These are phyloP conservation scores for Pseudoturritis turrita DNA, from an alignment of 345 rosid species.

Conservation along the genomic window DNA sequence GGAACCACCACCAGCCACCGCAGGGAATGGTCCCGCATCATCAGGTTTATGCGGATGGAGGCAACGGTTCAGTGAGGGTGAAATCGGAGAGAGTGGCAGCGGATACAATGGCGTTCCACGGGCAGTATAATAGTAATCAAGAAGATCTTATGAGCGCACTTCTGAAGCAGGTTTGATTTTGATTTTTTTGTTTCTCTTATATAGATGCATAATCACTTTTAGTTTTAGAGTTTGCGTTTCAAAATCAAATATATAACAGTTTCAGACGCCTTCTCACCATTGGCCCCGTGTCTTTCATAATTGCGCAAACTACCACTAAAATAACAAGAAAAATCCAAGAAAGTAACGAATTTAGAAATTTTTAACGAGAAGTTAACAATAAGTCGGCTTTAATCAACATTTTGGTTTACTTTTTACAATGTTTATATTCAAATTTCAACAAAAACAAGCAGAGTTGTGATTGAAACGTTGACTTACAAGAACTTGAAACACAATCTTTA, in stretches of 20 bases:
- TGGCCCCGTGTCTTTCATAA: conserved; percentile 2
- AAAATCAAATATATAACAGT: conserved; percentile 10
- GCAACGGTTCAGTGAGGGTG: conserved; percentile 38
- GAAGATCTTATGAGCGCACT: conserved; percentile 94
- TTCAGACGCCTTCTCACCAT: conserved; percentile 11
- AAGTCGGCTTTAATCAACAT: not conserved
- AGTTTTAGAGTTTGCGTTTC: conserved; percentile 21
- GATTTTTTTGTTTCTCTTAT: not conserved
- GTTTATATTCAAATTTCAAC: not conserved
- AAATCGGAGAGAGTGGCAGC: conserved; percentile 55
- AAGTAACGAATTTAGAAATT: not conserved
- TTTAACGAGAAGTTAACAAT: not conserved
- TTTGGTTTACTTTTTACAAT: not conserved
- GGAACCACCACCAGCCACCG: conserved; percentile 11
- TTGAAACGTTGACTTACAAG: not conserved
- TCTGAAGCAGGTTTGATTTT: conserved; percentile 65
- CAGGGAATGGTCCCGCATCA: not conserved
- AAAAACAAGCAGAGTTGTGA: not conserved
- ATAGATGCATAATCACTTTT: conserved; percentile 21
- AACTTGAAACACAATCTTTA: conserved; percentile 2
- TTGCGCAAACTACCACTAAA: not conserved
- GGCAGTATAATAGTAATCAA: conserved; percentile 53
- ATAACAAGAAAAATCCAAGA: not conserved
- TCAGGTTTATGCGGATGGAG: conserved; percentile 12
- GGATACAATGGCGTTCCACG: conserved; percentile 49